Conservation (phyloP, 2,329 filamentous ascomycete species). For the Mycosphaerella sp. region DNA sequence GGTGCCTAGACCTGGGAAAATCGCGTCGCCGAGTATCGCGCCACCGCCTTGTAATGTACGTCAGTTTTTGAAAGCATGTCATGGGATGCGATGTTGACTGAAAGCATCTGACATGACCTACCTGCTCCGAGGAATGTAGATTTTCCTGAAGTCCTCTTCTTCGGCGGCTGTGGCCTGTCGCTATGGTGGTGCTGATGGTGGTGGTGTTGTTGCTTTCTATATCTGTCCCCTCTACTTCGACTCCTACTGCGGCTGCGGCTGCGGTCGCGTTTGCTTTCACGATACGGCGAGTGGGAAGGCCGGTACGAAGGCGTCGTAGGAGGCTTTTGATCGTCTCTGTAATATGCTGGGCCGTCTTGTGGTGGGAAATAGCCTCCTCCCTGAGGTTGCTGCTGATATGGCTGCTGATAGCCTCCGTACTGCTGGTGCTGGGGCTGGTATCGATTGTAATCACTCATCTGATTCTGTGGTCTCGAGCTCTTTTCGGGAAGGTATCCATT, state of each 20-base stretch:
- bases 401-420: slow-evolving; percentile 12
- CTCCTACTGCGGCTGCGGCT: slow-evolving; percentile 23
- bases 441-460: slow-evolving; percentile 6
- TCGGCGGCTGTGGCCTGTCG: slow-evolving; percentile 12
- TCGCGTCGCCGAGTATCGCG: slow-evolving; percentile 40
- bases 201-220: slow-evolving; percentile 13
- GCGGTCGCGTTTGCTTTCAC: slow-evolving; percentile 16
- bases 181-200: slow-evolving; percentile 6
- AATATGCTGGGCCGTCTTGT: slow-evolving; percentile 9
- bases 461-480: slow-evolving; percentile 14
- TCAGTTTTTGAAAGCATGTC: too few relatives aligned
- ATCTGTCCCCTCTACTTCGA: slow-evolving; percentile 13
- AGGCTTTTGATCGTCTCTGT: slow-evolving; percentile 12
- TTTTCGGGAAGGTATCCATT: slow-evolving; percentile 13
- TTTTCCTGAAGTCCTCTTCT: slow-evolving; percentile 25
- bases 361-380: neutral
- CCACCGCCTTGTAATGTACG: slow-evolving; percentile 30
- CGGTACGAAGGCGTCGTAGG: slow-evolving; percentile 16
- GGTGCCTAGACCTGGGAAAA: slow-evolving; percentile 37
- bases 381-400: neutral
- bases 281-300: slow-evolving; percentile 17
- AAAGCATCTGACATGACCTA: too few relatives aligned
- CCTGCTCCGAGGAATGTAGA: slow-evolving; percentile 42
- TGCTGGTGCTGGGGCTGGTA: slow-evolving; percentile 19
- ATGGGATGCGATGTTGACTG: too few relatives aligned